These are phyloP conservation scores for Ballota nigra DNA, from an alignment of 257 asterid genomes.

Conservation along the genomic window DNA sequence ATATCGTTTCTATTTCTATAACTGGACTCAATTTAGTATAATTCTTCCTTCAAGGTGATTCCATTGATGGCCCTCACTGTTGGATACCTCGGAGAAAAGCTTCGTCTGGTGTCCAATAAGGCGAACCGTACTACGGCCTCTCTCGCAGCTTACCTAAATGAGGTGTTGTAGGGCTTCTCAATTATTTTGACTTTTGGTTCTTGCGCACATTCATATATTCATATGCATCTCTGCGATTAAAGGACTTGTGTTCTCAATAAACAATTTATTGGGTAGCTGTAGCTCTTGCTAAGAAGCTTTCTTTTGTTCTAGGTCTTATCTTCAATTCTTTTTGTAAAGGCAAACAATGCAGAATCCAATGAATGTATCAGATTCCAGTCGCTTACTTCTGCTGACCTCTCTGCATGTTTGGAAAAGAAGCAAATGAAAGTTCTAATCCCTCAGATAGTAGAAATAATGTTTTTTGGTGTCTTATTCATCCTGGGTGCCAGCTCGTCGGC, in stretches of 20 bases:
- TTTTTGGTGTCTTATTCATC: conserved; percentile 55
- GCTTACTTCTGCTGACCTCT: conserved; percentile 66
- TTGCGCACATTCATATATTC: background rate
- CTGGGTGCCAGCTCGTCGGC: conserved; percentile 55
- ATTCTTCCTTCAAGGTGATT: conserved; percentile 49
- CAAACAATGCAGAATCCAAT: conserved; percentile 69
- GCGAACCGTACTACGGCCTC: conserved; percentile 74
- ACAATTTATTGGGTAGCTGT: conserved; percentile 5
- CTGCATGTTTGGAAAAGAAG: conserved; percentile 63
- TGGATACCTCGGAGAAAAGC: conserved; percentile 85
- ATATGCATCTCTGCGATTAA: background rate
- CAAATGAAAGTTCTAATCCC: conserved; percentile 86
- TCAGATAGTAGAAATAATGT: conserved; percentile 66
- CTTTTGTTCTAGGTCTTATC: conserved; percentile 64
- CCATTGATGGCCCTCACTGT: conserved; percentile 62
- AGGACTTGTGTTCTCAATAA: background rate
- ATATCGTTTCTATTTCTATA: background rate
- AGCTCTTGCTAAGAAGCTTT: conserved; percentile 6
- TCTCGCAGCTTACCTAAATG: conserved; percentile 82
- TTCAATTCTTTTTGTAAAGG: conserved; percentile 86
- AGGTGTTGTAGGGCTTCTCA: conserved; percentile 39
- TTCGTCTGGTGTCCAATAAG: conserved; percentile 58
- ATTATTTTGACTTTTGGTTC: background rate
- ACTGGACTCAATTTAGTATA: conserved; percentile 9
- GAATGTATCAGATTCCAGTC: conserved; percentile 71